A percentile compares a stretch with the other conserved stretches of the same genome.
Conservation (phyloP, 2,329 filamentous ascomycete genomes). For the Alternaria angustiovoidea region DNA sequence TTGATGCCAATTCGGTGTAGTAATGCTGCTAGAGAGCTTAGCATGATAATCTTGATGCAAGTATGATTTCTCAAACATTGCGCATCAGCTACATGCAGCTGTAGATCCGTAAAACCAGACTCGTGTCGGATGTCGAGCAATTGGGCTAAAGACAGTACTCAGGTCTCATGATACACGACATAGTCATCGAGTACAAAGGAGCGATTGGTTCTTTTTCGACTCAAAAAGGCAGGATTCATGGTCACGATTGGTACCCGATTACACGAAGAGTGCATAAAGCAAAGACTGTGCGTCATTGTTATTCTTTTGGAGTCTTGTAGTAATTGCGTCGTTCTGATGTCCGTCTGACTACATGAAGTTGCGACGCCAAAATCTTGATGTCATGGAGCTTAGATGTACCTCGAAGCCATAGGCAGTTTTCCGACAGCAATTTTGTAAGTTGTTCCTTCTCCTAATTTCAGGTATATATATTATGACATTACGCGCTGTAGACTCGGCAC, state of each 20-base stretch:
- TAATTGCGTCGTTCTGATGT: neutral
- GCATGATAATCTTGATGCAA: neutral
- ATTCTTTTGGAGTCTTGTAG: neutral
- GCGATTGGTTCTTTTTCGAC: neutral
- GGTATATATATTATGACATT: neutral
- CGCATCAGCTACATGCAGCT: neutral
- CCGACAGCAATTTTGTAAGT: neutral
- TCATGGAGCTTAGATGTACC: too few relatives aligned
- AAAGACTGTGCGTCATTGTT: neutral
- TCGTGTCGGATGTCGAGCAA: fast-evolving
- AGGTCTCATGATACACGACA: neutral
- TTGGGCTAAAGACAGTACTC: neutral
- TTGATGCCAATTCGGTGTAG: neutral
- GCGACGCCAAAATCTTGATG: neutral
- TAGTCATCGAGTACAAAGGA: neutral
- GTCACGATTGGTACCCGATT: neutral
- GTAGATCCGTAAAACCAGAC: fast-evolving
- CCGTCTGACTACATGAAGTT: neutral
- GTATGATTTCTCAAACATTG: neutral
- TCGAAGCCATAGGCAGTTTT: neutral
- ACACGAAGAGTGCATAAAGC: neutral
- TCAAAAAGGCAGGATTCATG: neutral
- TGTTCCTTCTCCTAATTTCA: neutral
- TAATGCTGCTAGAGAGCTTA: too few relatives aligned
- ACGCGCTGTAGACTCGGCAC: neutral